Conservation (phyloP, 1,284 basidiomycete species). For the Ceratorhiza oryzae-sativae region DNA sequence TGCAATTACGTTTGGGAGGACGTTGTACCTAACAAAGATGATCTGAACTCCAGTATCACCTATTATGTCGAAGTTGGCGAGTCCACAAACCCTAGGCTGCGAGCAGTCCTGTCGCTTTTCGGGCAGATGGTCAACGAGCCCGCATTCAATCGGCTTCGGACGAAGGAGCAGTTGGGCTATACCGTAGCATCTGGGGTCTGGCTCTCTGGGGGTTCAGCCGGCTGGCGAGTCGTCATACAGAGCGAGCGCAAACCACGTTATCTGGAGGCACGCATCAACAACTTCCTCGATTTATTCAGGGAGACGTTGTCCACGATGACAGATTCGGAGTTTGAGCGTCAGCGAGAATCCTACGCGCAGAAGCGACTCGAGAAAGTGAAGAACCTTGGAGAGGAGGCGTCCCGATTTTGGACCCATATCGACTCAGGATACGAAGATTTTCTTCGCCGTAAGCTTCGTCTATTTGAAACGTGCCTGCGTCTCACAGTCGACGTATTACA, state of each 20-base stretch:
- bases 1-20: constrained; percentile 75
- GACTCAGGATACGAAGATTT: constrained; percentile 82
- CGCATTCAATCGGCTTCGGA: constrained; percentile 93
- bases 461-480: constrained; percentile 37
- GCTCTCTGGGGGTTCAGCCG: constrained; percentile 72
- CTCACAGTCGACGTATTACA: constrained; percentile 48
- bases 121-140: constrained; percentile 87
- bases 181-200: constrained; percentile 69
- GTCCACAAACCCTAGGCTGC: constrained; percentile 61
- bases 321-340: constrained; percentile 68
- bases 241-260: constrained; percentile 86
- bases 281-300: constrained; percentile 80
- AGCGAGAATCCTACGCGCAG: constrained; percentile 68
- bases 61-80: constrained; percentile 82
- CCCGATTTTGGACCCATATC: constrained; percentile 74
- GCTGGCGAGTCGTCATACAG: constrained; percentile 89
- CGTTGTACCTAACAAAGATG: constrained; percentile 82
- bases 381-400: constrained; percentile 71
- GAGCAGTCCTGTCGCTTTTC: constrained; percentile 65
- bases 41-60: constrained; percentile 84
- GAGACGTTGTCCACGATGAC: constrained; percentile 61
- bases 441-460: constrained; percentile 60
- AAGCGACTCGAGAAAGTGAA: constrained; percentile 78
- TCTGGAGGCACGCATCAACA: constrained; percentile 88
- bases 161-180: constrained; percentile 96